A percentile compares a stretch with the other conserved stretches of the same genome.
Conservation (phyloP, 2,329 filamentous ascomycete genomes). For the Colletotrichum sansevieriae region DNA sequence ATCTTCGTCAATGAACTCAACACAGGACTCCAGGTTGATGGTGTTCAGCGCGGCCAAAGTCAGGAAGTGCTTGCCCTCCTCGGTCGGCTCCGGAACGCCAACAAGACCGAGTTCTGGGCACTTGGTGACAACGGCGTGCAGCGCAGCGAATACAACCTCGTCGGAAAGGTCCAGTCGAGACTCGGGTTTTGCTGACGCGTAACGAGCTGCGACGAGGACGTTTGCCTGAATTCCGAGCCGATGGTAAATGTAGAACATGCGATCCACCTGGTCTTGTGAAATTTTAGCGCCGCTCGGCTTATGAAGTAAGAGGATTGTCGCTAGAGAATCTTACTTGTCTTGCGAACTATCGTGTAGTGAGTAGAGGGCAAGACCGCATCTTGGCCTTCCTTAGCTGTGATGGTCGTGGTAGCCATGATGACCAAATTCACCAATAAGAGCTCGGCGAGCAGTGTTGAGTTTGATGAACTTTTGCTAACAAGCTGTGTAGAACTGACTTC, state of each 20-base stretch:
- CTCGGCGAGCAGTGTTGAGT: no score
- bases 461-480: no score
- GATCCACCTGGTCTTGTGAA: constrained; percentile 28
- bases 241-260: constrained; percentile 43
- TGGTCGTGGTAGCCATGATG: constrained; percentile 10
- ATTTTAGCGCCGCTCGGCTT: background rate
- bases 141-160: constrained; percentile 39
- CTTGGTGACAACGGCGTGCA: constrained; percentile 39
- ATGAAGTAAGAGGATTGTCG: no score
- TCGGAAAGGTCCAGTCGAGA: constrained; percentile 23
- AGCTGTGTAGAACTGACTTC: no score
- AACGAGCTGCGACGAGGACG: constrained; percentile 43
- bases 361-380: background rate
- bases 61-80: constrained; percentile 17
- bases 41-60: constrained; percentile 30
- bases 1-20: constrained; percentile 35
- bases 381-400: background rate
- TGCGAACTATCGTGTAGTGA: constrained; percentile 16
- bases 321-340: constrained; percentile 3
- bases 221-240: constrained; percentile 45
- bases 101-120: constrained; percentile 43
- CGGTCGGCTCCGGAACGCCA: constrained; percentile 28
- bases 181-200: constrained; percentile 19
- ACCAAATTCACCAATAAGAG: no score
- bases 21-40: constrained; percentile 28